These are phyloP conservation scores for Cucurbitaria berberidis DNA, from an alignment of 2,329 filamentous ascomycete genomes.

Conservation along the genomic window DNA sequence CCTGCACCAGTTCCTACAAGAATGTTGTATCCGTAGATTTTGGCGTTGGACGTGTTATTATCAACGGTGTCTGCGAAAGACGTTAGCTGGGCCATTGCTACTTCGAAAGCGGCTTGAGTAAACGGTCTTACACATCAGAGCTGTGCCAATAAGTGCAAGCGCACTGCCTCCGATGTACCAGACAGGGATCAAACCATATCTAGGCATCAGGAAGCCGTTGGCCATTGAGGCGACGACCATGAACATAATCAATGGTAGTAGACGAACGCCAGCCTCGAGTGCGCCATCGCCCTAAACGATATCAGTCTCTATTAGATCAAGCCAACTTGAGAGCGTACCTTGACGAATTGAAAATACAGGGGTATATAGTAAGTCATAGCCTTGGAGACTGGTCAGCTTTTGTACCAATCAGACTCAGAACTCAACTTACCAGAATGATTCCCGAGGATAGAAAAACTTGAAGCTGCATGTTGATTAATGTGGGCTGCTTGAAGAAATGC, in stretches of 20 bases:
- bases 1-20: slow-evolving; percentile 28
- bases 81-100: too few relatives aligned
- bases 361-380: slow-evolving; percentile 34
- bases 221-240: slow-evolving; percentile 20
- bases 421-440: slow-evolving; percentile 53
- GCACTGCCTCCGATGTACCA: too few relatives aligned
- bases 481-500: slow-evolving; percentile 50
- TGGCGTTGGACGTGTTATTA: slow-evolving; percentile 3
- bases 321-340: too few relatives aligned
- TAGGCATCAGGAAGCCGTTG: slow-evolving; percentile 27
- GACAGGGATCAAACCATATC: slow-evolving; percentile 24
- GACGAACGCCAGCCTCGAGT: slow-evolving; percentile 27
- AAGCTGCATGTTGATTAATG: slow-evolving; percentile 13
- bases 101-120: too few relatives aligned
- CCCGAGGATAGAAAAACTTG: slow-evolving; percentile 22
- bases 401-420: too few relatives aligned
- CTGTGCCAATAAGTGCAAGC: too few relatives aligned
- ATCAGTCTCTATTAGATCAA: too few relatives aligned
- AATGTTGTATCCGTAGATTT: slow-evolving; percentile 31
- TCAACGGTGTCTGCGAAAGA: slow-evolving; percentile 26
- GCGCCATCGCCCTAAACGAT: slow-evolving; percentile 24
- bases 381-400: too few relatives aligned
- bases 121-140: too few relatives aligned
- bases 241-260: slow-evolving; percentile 35
- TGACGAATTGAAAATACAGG: slow-evolving; percentile 34